Evolutionary conservation across 345 rosid species (phyloP), one percentile per base, ranked within the genome.

Genomic region (Lagerstroemia speciosa): DNA sequence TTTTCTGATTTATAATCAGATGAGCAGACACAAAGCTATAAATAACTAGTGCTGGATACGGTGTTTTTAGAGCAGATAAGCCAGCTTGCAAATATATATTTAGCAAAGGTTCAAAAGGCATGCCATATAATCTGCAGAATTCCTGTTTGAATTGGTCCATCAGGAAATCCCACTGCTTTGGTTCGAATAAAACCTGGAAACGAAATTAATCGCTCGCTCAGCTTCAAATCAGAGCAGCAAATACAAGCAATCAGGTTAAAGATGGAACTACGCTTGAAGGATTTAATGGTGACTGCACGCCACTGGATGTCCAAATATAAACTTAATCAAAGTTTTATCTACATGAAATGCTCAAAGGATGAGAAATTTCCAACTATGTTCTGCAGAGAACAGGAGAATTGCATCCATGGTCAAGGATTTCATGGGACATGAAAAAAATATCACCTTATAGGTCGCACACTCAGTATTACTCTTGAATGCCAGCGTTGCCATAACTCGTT

Each of bases 51-150:
- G 57, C 62, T 50, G 93, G 87, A 87, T 94, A 91, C 98, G 93
- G 91, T 69, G 99, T 89, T 81, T 94, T 94, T 75, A 94, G 74
- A 5, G 98, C 93, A 71, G 96, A 94, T 79, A 94, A 81, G 78
- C 99, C 99, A 69, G 97, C 98, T 80, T 94, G 98, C 67, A 94
- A 80, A 75, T 84, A 94, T 64, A 94, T 94, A 81, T 87, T 89
- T 76, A 94, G 76, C 76, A 94, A 75, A 27, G 99, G 97, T 80
- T 91, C 98, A 64, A 84, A 71, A n/a, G 99, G 86, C 98, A 94
- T 94, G 85, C 99, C 99, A 80, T 91, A 89, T 68, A 94, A 74
- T 84, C 77, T 85, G 87, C 88, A 91, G 83, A 94, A 89, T 78
- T 94, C 99, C 77, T 85, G 92, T 79, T 87, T 89, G 74, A 94